These are phyloP conservation scores for Aspergillus haitiensis DNA, from an alignment of 495 filamentous ascomycete genomes.

Conservation along the genomic window DNA sequence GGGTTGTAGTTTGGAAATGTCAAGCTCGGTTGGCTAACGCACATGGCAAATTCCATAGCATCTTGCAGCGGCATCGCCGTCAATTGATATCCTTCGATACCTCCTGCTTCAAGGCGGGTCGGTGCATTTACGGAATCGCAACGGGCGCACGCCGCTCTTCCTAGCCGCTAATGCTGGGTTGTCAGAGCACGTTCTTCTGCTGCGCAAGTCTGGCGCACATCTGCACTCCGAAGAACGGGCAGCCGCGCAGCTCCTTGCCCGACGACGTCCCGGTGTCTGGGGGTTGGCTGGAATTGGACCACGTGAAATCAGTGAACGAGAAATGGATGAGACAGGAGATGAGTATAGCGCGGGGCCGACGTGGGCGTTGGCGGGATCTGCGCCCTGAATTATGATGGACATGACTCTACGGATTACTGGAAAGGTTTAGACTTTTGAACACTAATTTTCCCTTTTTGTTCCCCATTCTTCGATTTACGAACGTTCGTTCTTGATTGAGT, in stretches of 20 bases:
- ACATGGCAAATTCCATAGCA: constrained; percentile 48
- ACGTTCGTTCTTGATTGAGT: not conserved
- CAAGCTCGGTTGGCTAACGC: not conserved
- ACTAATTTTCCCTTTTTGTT: not conserved
- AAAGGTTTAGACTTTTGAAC: not conserved
- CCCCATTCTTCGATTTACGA: not conserved
- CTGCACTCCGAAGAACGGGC: constrained; percentile 63
- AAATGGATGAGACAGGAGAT: constrained; percentile 23
- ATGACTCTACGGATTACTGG: not conserved
- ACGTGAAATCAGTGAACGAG: constrained; percentile 37
- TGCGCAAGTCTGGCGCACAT: constrained; percentile 70
- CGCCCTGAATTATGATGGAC: constrained; percentile 26
- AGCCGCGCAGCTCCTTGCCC: constrained; percentile 48
- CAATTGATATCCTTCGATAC: constrained; percentile 63
- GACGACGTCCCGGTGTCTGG: constrained; percentile 48
- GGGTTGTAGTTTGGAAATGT: not conserved
- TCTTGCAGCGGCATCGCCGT: constrained; percentile 61
- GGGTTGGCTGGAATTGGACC: constrained; percentile 47
- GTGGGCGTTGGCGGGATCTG: constrained; percentile 39
- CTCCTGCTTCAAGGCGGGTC: constrained; percentile 77
- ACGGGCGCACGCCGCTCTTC: constrained; percentile 79
- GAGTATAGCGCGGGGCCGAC: constrained; percentile 16
- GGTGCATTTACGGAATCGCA: constrained; percentile 81
- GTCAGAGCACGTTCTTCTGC: constrained; percentile 60
- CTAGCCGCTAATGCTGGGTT: constrained; percentile 66